phyloP scores from a whole-genome alignment of 495 filamentous ascomycete genomes.

The Aspergillus sparsus region DNA sequence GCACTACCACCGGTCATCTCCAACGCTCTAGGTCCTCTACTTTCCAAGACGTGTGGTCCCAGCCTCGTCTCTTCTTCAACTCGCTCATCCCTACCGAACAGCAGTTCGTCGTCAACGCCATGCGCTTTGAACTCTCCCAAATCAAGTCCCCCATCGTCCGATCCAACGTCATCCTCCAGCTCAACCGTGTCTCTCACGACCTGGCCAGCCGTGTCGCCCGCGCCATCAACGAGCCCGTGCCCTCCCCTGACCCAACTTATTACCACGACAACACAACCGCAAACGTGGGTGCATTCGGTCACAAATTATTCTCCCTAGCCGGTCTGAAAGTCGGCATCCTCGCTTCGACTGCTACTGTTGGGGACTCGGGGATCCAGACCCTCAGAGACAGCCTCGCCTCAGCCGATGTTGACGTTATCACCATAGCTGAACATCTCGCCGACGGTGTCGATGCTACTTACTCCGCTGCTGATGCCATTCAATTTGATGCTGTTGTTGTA shows the following conservation, averaged over 20 bases:
- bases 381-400: slow-evolving; percentile 49
- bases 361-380: slow-evolving; percentile 30
- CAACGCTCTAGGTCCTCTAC: slow-evolving; percentile 61
- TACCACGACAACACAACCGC: slow-evolving; percentile 72
- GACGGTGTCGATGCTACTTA: slow-evolving; percentile 68
- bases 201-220: slow-evolving; percentile 65
- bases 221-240: slow-evolving; percentile 60
- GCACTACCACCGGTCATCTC: slow-evolving; percentile 54
- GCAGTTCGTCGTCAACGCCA: slow-evolving; percentile 76
- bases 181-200: slow-evolving; percentile 72
- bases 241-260: slow-evolving; percentile 64
- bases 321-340: slow-evolving; percentile 70
- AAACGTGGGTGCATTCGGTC: slow-evolving; percentile 61
- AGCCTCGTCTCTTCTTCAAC: slow-evolving; percentile 77
- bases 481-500: slow-evolving; percentile 70
- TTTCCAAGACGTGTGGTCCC: slow-evolving; percentile 75
- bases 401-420: slow-evolving; percentile 54
- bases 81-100: slow-evolving; percentile 68
- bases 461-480: slow-evolving; percentile 65
- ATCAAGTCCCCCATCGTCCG: slow-evolving; percentile 55
- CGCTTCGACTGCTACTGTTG: slow-evolving; percentile 37
- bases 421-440: slow-evolving; percentile 63
- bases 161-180: slow-evolving; percentile 63
- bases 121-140: slow-evolving; percentile 71
- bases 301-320: slow-evolving; percentile 58